Base-by-base conservation (phyloP, 2,329 filamentous ascomycete species). In the Cytospora piceae region DNA sequence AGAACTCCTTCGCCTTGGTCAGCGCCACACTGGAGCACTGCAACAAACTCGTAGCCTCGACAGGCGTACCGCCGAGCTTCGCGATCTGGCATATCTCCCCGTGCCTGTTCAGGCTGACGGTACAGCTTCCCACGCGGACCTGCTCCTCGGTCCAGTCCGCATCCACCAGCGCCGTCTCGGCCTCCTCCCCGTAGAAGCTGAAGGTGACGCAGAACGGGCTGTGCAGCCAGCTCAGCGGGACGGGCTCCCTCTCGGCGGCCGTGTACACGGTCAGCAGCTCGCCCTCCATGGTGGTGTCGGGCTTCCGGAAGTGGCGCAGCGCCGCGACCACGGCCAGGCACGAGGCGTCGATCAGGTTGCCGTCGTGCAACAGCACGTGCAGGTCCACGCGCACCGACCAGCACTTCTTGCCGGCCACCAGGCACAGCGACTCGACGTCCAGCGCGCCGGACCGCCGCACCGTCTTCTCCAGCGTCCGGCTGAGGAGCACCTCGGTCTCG, bases 381-480 rank as follows among this genome's bases (percentile, higher is more conserved):
- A 98, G 86, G 76, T 98, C 94, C 24, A 92, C 94, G 65, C 94
- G 89, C 69, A 99, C 85, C 67, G 90, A 90, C 88, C 95, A 99
- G 81, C 92, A 95, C 77, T 96, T 97, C 67, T 91, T 84, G 9
- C 92, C 94, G 14, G 95, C 93, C 32, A 97, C 84, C 27, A 99
- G 92, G 77, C 95, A 99, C 54, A 99, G 85, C 4, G 94, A 97
- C 79, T 99, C 95, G 39, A 94, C 97, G 77, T 98, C 94, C 51
- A 99, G 87, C 8, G 95, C 94, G 71, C 91, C 91, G 1, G 94
- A 97, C 67, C 95, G 90, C 52, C 95, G 93, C 67, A 98, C 88
- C 11, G 95, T 94, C 80, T 97, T 97, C 77, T 99, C 95, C 24
- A 99, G 88, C 52, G 95, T 86, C 39, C 94, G 89, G 12, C 94